These are phyloP conservation scores for Nothomitra cinnamomea DNA, from an alignment of 2,329 filamentous ascomycete genomes.

Conservation along the genomic window DNA sequence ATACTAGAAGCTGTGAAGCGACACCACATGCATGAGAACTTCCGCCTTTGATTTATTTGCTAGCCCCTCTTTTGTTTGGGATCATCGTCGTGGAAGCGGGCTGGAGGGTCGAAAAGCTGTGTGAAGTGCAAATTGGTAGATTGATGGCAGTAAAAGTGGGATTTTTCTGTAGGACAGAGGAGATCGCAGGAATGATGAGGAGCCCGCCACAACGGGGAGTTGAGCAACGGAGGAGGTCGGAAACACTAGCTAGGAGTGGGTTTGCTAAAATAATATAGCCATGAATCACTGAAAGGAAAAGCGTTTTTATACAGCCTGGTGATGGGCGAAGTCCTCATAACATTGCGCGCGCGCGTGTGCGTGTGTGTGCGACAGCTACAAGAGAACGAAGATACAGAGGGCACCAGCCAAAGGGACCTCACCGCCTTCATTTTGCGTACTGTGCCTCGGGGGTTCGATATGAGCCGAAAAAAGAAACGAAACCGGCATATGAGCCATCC, in stretches of 20 bases:
- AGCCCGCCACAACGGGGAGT: not conserved
- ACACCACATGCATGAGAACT: not conserved
- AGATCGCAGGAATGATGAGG: not conserved
- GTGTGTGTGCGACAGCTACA: too few relatives aligned
- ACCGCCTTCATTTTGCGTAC: too few relatives aligned
- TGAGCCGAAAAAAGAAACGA: too few relatives aligned
- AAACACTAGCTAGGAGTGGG: slow-evolving; percentile 1
- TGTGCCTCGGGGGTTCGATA: too few relatives aligned
- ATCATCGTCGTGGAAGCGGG: not conserved
- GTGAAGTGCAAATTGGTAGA: not conserved
- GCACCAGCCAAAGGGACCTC: too few relatives aligned
- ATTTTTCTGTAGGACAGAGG: not conserved
- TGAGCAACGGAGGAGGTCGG: not conserved
- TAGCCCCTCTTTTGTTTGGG: not conserved
- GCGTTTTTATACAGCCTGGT: too few relatives aligned
- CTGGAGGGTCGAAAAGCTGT: not conserved
- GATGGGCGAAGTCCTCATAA: too few relatives aligned
- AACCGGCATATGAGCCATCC: too few relatives aligned
- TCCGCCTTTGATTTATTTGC: slow-evolving; percentile 1
- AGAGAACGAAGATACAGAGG: too few relatives aligned
- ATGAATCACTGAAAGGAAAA: not conserved
- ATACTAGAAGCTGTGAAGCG: not conserved
- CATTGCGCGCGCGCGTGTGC: too few relatives aligned
- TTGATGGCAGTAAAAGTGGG: not conserved
- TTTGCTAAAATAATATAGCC: slow-evolving; percentile 3